Conservation (phyloP, 345 rosid species). For the Salix koriyanagi region DNA sequence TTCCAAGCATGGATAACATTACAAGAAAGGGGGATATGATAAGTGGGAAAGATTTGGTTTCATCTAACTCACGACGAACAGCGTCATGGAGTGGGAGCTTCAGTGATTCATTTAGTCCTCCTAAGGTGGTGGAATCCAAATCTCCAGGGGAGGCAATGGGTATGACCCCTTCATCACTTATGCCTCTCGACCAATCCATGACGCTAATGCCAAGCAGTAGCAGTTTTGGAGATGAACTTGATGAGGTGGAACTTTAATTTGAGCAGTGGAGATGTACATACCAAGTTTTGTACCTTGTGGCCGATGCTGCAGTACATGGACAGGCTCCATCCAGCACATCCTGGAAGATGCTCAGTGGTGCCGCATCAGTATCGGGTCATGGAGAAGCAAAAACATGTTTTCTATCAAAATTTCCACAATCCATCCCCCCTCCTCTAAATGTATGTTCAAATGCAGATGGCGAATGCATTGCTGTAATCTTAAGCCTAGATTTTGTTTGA, state of each 20-base stretch:
- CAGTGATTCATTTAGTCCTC: conserved; percentile 37
- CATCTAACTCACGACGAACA: conserved; percentile 51
- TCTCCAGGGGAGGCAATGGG: conserved; percentile 38
- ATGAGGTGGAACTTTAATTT: conserved; percentile 81
- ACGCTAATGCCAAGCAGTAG: conserved; percentile 36
- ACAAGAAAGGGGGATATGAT: conserved; percentile 21
- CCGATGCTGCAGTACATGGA: conserved; percentile 17
- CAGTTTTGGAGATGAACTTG: conserved; percentile 75
- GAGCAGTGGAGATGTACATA: conserved; percentile 47
- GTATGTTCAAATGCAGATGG: conserved; percentile 18
- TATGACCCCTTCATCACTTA: conserved; percentile 29
- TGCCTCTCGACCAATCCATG: conserved; percentile 29
- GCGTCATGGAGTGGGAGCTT: conserved; percentile 90
- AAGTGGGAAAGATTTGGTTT: conserved; percentile 23
- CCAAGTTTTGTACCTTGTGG: conserved; percentile 40
- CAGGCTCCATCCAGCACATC: conserved; percentile 19
- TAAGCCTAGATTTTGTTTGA: not conserved
- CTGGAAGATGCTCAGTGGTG: conserved; percentile 7
- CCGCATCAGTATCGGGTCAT: conserved; percentile 8
- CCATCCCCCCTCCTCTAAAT: not conserved
- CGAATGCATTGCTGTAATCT: conserved; percentile 14
- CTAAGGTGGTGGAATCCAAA: conserved; percentile 23
- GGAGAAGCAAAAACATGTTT: conserved; percentile 9
- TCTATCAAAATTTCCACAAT: not conserved
- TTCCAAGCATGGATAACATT: conserved; percentile 69